These are phyloP conservation scores for Kodamaea derodonti DNA, from an alignment of 1,139 yeast species.

Conservation along the genomic window DNA sequence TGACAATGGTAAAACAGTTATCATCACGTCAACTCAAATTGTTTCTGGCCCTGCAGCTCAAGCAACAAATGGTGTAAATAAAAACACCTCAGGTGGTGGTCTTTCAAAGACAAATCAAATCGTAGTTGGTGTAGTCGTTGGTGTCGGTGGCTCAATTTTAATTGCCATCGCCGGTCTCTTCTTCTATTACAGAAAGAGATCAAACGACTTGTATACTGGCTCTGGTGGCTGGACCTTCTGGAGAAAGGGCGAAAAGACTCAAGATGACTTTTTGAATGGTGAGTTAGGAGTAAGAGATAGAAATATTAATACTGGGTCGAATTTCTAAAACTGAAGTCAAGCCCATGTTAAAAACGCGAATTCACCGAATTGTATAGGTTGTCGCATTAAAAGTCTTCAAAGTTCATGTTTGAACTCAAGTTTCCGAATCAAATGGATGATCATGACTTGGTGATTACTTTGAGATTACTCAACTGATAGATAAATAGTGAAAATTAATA, in stretches of 20 bases:
- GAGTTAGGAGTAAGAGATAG: constrained; percentile 52
- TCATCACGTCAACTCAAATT: constrained; percentile 37
- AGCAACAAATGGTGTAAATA: constrained; percentile 5
- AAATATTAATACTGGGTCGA: constrained; percentile 44
- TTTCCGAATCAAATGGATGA: too few species aligned
- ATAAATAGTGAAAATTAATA: too few species aligned
- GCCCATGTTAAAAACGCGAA: too few species aligned
- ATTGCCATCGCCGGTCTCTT: constrained; percentile 34
- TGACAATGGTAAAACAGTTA: constrained; percentile 34
- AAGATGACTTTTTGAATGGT: constrained; percentile 59
- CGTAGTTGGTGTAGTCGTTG: constrained; percentile 51
- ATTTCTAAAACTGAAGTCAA: too few species aligned
- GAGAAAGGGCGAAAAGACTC: constrained; percentile 46
- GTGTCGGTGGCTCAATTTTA: constrained; percentile 45
- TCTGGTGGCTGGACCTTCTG: constrained; percentile 48
- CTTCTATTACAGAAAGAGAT: constrained; percentile 34
- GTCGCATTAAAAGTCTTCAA: too few species aligned
- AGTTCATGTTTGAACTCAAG: too few species aligned
- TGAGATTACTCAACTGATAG: too few species aligned
- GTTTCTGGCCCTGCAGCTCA: constrained; percentile 26
- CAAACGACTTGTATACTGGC: constrained; percentile 23
- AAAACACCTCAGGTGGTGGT: constrained; percentile 20
- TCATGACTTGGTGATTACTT: too few species aligned
- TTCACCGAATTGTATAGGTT: too few species aligned
- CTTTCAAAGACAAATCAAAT: constrained; percentile 42